Evolutionary conservation across 2,329 filamentous ascomycete species (phyloP).

Genomic region (Colletotrichum brevisporum): DNA sequence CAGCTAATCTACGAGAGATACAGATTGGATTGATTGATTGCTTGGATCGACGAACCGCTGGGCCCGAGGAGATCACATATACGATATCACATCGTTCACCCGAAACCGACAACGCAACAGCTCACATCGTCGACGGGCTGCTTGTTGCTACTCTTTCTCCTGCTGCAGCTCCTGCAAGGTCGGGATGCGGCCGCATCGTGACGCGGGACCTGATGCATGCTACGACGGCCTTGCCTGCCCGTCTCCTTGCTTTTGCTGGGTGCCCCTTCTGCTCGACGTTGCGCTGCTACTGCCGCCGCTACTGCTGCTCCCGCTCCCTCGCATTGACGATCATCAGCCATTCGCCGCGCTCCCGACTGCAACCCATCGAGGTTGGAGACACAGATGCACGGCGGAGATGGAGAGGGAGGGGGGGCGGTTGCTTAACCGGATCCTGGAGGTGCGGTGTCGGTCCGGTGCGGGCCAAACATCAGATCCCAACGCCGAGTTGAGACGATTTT

Average conservation of each 20-base stretch:
- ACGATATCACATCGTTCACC: slow-evolving; percentile 20
- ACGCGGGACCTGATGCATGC: neutral
- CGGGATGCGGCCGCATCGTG: slow-evolving; percentile 6
- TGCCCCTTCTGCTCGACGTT: slow-evolving; percentile 3
- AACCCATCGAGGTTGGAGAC: slow-evolving; percentile 20
- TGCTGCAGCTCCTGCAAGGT: neutral
- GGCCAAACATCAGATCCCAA: slow-evolving; percentile 27
- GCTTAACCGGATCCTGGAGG: neutral
- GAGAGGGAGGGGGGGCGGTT: neutral
- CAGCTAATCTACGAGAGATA: neutral
- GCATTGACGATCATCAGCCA: slow-evolving; percentile 37
- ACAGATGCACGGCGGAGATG: slow-evolving; percentile 1
- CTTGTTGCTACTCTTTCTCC: slow-evolving; percentile 4
- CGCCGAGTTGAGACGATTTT: slow-evolving; percentile 36
- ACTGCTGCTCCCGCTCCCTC: slow-evolving; percentile 28
- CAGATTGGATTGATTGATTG: slow-evolving; percentile 10
- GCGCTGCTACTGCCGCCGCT: slow-evolving; percentile 15
- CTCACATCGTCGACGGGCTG: neutral
- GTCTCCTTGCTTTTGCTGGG: neutral
- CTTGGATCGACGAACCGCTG: slow-evolving; percentile 29
- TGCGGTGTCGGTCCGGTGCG: neutral
- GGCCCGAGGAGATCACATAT: slow-evolving; percentile 11
- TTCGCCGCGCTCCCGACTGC: slow-evolving; percentile 36
- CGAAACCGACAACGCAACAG: slow-evolving; percentile 1
- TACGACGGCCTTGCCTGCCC: neutral